Base-by-base conservation (phyloP, 352 stramenopile species). In the Phytophthora aleatoria region DNA sequence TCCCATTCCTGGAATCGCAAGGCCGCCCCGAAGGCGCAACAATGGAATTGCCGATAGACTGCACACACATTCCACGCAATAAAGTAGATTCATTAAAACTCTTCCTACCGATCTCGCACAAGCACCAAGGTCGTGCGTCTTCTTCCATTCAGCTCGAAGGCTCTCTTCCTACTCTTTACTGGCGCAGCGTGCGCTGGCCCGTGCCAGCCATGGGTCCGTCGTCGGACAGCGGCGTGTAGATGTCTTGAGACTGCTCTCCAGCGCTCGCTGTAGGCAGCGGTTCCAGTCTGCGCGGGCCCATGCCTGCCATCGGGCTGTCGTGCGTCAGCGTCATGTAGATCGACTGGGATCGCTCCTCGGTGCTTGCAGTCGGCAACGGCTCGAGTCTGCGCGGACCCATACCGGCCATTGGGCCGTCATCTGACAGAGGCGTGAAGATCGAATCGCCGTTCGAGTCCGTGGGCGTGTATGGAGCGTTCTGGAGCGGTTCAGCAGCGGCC, bases 281-380 rank as follows among this genome's bases (percentile, higher is more conserved):
- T 28, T 58, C 50, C 28, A 57, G 52, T 28, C 54, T 59, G 33
- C 61, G 53, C 3, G 28, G 28, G 36, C 50, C 69, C 42, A 69
- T 59, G 16, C 64, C 68, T 28, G 48, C 64, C 69, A 79, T 81
- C 28, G 69, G 71, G 31, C 71, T 58, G 38, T 58, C 39, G 60
- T 75, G 24, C 43, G 57, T 64, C 35, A 80, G 66, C 39, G 33
- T 64, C 47, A 61, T 79, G 67, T 72, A 79, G 51, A 74, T 78
- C 42, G 44, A 47, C n/a, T 55, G 54, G 43, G 60, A 69, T 16
- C 62, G 65, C 47, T 78, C 67, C 38, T 81, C 57, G 31, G 71
- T 41, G 38, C 58, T 75, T 45, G 20, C 50, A 45, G 50, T 56
- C 13, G 50, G 50, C 24, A 56, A 31, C 13, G 50, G 50, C 50